Conservation (phyloP, 2,329 filamentous ascomycete species). For the Didymella pomorum region DNA sequence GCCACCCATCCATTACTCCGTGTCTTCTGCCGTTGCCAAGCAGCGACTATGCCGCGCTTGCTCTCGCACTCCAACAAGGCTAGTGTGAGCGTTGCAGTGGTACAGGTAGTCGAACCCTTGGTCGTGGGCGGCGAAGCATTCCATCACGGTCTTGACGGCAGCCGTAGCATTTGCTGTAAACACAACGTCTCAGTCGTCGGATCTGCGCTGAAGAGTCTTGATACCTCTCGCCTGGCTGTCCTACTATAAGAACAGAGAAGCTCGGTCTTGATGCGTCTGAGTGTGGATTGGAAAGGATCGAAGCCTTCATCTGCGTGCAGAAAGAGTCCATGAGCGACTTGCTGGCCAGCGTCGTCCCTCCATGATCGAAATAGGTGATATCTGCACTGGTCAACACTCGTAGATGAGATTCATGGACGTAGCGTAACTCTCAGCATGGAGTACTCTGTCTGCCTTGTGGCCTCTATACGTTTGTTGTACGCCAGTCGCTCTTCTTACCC, state of each 20-base stretch:
- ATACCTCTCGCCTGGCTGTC: constrained; percentile 53
- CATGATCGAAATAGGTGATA: constrained; percentile 65
- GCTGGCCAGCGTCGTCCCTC: constrained; percentile 56
- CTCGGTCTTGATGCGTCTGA: constrained; percentile 67
- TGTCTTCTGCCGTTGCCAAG: constrained; percentile 67
- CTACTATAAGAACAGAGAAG: constrained; percentile 65
- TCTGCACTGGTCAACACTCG: constrained; percentile 24
- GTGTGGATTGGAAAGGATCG: constrained; percentile 74
- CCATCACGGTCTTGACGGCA: constrained; percentile 83
- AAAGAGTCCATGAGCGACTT: constrained; percentile 66
- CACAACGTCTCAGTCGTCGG: constrained; percentile 82
- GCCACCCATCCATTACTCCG: constrained; percentile 69
- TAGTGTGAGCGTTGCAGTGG: constrained; percentile 85
- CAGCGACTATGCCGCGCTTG: constrained; percentile 70
- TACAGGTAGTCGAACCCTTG: constrained; percentile 81
- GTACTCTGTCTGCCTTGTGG: constrained; percentile 32
- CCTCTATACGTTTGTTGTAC: constrained; percentile 25
- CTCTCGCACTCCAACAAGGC: constrained; percentile 79
- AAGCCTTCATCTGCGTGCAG: constrained; percentile 62
- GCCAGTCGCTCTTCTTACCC: constrained; percentile 10
- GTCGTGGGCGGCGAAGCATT: constrained; percentile 71
- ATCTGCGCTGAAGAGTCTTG: constrained; percentile 81
- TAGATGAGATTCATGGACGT: background rate
- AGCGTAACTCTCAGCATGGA: constrained; percentile 36
- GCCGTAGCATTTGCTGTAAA: constrained; percentile 96